phyloP scores from a whole-genome alignment of 768 basidiomycete genomes.

The Hortiboletus campestris region DNA sequence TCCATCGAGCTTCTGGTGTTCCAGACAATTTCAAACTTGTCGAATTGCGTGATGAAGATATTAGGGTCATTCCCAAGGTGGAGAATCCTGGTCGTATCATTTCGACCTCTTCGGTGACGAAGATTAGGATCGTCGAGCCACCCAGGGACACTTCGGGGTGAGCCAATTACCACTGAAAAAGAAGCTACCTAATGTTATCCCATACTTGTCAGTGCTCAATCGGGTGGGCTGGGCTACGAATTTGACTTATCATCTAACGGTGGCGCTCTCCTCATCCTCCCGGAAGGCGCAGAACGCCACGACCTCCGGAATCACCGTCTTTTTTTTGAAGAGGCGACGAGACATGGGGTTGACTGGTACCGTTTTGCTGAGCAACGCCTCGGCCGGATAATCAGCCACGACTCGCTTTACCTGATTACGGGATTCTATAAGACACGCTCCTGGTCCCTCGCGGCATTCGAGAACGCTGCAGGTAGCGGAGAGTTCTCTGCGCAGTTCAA shows the following conservation, averaged over 20 bases:
- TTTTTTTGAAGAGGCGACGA: slow-evolving; percentile 19
- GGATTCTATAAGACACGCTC: slow-evolving; percentile 9
- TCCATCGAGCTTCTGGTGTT: slow-evolving; percentile 10
- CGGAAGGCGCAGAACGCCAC: slow-evolving; percentile 25
- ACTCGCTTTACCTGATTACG: slow-evolving; percentile 26
- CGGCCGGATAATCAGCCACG: slow-evolving; percentile 12
- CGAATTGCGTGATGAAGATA: not conserved
- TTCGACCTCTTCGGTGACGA: not conserved
- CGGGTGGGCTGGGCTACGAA: not conserved
- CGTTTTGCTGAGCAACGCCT: slow-evolving; percentile 16
- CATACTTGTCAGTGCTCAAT: not conserved
- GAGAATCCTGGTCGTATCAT: slow-evolving; percentile 6
- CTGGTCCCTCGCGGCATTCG: slow-evolving; percentile 29
- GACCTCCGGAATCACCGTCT: slow-evolving; percentile 21
- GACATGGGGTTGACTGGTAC: slow-evolving; percentile 28
- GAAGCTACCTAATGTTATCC: not conserved
- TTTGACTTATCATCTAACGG: slow-evolving; percentile 15
- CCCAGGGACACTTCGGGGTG: not conserved
- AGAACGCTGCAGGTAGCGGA: not conserved
- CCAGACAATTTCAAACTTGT: slow-evolving; percentile 29
- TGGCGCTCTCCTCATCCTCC: slow-evolving; percentile 34
- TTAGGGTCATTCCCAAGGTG: not conserved
- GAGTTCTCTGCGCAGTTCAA: slow-evolving; percentile 5
- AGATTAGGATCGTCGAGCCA: not conserved
- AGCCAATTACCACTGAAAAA: not conserved